phyloP scores from a whole-genome alignment of 495 filamentous ascomycete genomes.

The Penicillium alfredii region DNA sequence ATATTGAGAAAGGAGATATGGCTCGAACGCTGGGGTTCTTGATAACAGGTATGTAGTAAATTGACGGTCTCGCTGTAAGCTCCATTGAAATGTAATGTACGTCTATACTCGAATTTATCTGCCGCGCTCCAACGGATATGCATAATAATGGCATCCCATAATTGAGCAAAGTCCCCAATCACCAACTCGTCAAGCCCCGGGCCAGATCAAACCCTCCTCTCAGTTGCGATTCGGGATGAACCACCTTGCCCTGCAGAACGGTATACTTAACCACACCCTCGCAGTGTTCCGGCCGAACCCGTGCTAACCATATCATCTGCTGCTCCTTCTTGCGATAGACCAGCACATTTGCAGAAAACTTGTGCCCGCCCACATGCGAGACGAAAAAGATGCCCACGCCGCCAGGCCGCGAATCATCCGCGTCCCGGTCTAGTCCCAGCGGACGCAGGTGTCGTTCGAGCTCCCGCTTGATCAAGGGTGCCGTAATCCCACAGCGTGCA shows the following conservation, averaged over 20 bases:
- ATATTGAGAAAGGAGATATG: slow-evolving; percentile 27
- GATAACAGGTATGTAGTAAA: no score
- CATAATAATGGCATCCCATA: background rate
- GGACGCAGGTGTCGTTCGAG: slow-evolving; percentile 83
- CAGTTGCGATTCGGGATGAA: slow-evolving; percentile 79
- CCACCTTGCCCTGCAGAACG: slow-evolving; percentile 83
- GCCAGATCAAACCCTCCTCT: slow-evolving; percentile 82
- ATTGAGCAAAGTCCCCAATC: slow-evolving; percentile 1
- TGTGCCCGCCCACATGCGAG: slow-evolving; percentile 91
- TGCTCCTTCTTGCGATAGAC: slow-evolving; percentile 66
- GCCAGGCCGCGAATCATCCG: slow-evolving; percentile 75
- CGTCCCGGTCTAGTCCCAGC: slow-evolving; percentile 76
- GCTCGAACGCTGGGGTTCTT: slow-evolving; percentile 15
- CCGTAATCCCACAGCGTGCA: slow-evolving; percentile 87
- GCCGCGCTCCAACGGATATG: no score
- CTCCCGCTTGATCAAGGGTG: slow-evolving; percentile 78
- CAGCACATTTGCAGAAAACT: slow-evolving; percentile 87
- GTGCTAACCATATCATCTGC: slow-evolving; percentile 92
- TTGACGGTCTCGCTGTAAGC: no score
- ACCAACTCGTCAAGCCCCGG: slow-evolving; percentile 85
- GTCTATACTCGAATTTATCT: no score
- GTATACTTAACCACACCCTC: slow-evolving; percentile 89
- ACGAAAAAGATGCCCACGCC: slow-evolving; percentile 94
- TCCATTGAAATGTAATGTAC: no score
- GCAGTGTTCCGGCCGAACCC: slow-evolving; percentile 83